Evolutionary conservation across 2,329 filamentous ascomycete species (phyloP).

Genomic region (Fusarium hainanense): DNA sequence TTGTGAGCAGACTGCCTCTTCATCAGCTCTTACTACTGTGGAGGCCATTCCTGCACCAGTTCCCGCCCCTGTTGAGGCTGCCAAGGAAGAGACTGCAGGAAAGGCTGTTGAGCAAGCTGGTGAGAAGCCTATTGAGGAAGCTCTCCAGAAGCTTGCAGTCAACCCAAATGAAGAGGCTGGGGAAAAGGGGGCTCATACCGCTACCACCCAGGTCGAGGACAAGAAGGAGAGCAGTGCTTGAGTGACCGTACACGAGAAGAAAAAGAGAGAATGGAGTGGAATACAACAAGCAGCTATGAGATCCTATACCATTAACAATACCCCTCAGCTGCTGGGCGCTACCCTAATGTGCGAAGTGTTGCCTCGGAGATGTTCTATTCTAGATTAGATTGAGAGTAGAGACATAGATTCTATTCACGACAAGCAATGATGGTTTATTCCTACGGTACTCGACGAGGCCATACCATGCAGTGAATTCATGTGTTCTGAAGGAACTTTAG

Average conservation of each 20-base stretch:
- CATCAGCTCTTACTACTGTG: neutral
- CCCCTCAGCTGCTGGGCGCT: constrained; percentile 25
- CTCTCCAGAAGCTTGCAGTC: constrained; percentile 30
- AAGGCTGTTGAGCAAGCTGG: constrained; percentile 24
- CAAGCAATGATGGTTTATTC: neutral
- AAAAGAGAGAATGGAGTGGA: constrained; percentile 3
- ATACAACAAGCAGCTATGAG: constrained; percentile 21
- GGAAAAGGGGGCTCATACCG: constrained; percentile 11
- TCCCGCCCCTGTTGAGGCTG: constrained; percentile 28
- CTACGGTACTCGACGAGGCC: neutral
- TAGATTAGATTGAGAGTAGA: constrained; percentile 20
- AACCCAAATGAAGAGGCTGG: constrained; percentile 15
- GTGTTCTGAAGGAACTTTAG: neutral
- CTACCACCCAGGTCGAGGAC: constrained; percentile 4
- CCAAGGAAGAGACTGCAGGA: constrained; percentile 34
- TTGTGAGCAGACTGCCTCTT: neutral
- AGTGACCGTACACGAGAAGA: neutral
- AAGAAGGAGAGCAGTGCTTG: constrained; percentile 24
- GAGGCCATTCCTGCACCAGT: constrained; percentile 17
- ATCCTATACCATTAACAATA: constrained; percentile 35
- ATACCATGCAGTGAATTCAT: neutral
- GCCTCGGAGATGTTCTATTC: constrained; percentile 24
- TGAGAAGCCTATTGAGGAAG: constrained; percentile 37
- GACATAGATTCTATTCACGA: neutral
- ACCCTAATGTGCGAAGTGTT: constrained; percentile 2